Base-by-base conservation (phyloP, 495 filamentous ascomycete species). In the Tuber aestivum region DNA sequence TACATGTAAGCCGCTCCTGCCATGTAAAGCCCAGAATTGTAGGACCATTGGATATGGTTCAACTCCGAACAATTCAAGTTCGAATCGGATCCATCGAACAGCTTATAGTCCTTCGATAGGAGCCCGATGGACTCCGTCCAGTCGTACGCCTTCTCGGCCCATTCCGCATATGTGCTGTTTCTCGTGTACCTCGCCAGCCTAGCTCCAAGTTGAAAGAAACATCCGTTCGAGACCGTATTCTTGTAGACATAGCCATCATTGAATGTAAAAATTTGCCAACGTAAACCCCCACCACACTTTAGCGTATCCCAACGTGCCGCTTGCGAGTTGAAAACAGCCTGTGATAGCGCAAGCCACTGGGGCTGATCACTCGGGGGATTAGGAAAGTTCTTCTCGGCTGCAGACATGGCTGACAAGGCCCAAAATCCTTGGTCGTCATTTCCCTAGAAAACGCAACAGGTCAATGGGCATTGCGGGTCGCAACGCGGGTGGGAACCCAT, bases 391-490 rank as follows among this genome's bases (percentile, higher is more conserved):
- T 90, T 84, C 83, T 97, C 93, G 18, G 90, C 90, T 0, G 92
- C 93, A 18, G 91, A 86, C 76, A 97, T 89, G 70, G 91, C 88
- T 42, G 91, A 86, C 38, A 95, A 86, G 5, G 87, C 91, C 93
- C 93, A 97, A 82, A 94, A 94, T 12, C 90, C 90, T 84, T 94
- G 92, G 79, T 96, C 93, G 80, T 95, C 93, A 78, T 96, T 96
- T 65, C 93, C 93, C 78, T 79, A 5, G 3, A 44, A 41, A 10
- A 21, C 65, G 38, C 69, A 50, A 69, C 75, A n/a, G 75, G 72
- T 27, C 40, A 41, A 35, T 16, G 56, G 20, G 27, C 12, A 35
- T 32, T 65, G 27, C 32, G 14, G 27, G 56, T 2, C 8, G 27
- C 20, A 7, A 4, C 14, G 27, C 8, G 14, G 14, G 56, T 20